Evolutionary conservation across 345 rosid species (phyloP), one percentile per base, ranked within the genome.

Genomic region (Hypericum perforatum): DNA sequence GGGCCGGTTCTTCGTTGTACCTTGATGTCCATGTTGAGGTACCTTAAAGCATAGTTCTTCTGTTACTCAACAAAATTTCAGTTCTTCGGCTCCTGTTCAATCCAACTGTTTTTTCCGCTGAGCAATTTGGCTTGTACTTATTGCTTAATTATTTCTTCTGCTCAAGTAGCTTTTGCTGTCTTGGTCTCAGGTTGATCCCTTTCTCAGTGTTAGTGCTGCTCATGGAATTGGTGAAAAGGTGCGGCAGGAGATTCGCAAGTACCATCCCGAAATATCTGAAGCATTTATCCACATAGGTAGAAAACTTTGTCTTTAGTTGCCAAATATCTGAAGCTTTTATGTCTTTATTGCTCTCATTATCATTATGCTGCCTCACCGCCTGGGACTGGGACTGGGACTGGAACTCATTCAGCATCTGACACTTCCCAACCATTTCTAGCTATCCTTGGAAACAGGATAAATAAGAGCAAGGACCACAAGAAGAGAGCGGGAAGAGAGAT

Each of bases 21-120:
- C 95, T 91, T 60, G 96, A 87, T 73, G 96, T 82, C 12, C 98
- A 91, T 66, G 87, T 91, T 52, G 96, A 78, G 88, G 98, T 91
- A 52, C 16, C 48, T 55, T 44, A 44, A 49, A 66, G 22, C 61
- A 10, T 11, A 40, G 29, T 12, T 11, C 12, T 38, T 54, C 36
- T 11, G 16, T 37, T 51, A 15, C 42, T 37, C 15, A 13, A 50
- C 22, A 45, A 16, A 9, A 12, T 44, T 65, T 39, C 2, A 16
- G 45, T 8, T 22, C 32, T 22, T 22, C 32, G 4, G 32, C 1
- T 22, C 32, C 32, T 22, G 39, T 44, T 43, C 3, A 32, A 8
- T 8, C 15, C 16, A 48, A 56, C 32, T 7, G 2, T 39, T 8
- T 36, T 29, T 16, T 43, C 8, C 13, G 29, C 7, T 44, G 41